These are phyloP conservation scores for Saitozyma sp. DNA, from an alignment of 768 basidiomycete genomes.

Conservation along the genomic window DNA sequence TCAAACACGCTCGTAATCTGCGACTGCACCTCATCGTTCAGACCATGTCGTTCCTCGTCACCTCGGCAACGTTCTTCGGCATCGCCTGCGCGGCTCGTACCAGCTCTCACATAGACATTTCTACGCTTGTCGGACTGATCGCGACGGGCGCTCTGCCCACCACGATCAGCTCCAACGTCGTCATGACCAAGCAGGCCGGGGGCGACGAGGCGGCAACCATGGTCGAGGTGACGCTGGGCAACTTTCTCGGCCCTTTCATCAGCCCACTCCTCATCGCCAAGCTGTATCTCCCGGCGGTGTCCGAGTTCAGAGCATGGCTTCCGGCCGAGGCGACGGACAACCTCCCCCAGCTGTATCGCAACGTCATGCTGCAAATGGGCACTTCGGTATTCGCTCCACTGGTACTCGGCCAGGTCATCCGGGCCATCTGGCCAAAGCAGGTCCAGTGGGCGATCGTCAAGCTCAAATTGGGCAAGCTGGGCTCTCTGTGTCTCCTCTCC, in stretches of 20 bases:
- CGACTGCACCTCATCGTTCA: constrained; percentile 47
- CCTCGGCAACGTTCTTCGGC: constrained; percentile 45
- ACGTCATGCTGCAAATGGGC: constrained; percentile 36
- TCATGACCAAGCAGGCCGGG: constrained; percentile 47
- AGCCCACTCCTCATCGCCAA: constrained; percentile 42
- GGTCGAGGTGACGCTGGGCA: constrained; percentile 41
- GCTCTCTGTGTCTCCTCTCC: constrained; percentile 35
- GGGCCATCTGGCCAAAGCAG: constrained; percentile 34
- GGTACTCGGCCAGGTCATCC: constrained; percentile 45
- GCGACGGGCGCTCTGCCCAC: constrained; percentile 29
- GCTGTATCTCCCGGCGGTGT: constrained; percentile 26
- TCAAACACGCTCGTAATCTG: constrained; percentile 34
- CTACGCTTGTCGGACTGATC: constrained; percentile 41
- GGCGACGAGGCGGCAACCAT: constrained; percentile 49
- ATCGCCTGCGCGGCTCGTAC: constrained; percentile 18
- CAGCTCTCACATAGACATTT: constrained; percentile 21
- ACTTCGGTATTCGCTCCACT: constrained; percentile 47
- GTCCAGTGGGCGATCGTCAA: constrained; percentile 26
- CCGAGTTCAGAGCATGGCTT: constrained; percentile 29
- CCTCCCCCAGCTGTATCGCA: constrained; percentile 10
- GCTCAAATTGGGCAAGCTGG: constrained; percentile 40
- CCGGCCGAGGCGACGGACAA: constrained; percentile 31
- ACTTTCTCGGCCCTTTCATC: constrained; percentile 48
- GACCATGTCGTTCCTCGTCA: constrained; percentile 44
- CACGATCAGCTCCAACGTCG: constrained; percentile 37